A percentile compares a stretch with the other conserved stretches of the same genome.
phyloP scores from a whole-genome alignment of 2,329 filamentous ascomycete genomes.

The Albifimbria verrucaria region DNA sequence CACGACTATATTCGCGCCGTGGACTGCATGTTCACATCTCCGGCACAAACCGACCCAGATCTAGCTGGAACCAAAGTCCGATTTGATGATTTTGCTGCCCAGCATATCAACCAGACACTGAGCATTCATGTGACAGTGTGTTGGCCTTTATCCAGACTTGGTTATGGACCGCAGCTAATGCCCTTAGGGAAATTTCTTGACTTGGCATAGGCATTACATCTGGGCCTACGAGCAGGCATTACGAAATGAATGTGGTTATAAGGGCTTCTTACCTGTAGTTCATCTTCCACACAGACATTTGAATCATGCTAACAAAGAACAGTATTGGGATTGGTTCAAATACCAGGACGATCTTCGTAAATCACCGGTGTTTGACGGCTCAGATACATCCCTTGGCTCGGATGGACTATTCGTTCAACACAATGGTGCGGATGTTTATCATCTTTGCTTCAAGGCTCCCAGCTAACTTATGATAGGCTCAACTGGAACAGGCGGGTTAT shows the following conservation, averaged over 20 bases:
- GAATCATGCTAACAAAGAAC: not conserved
- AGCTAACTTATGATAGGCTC: not conserved
- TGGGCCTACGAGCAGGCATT: conserved; percentile 2
- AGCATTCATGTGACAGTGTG: conserved; percentile 1
- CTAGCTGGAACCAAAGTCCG: not conserved
- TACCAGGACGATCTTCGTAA: not conserved
- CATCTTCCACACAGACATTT: not conserved
- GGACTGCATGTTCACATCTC: not conserved
- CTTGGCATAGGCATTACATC: conserved; percentile 4
- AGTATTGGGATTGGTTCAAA: conserved; percentile 3
- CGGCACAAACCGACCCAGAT: not conserved
- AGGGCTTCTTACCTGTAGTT: not conserved
- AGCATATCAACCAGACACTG: conserved; percentile 2
- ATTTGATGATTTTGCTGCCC: conserved; percentile 1
- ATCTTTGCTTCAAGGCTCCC: not conserved
- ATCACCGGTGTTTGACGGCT: conserved; percentile 2
- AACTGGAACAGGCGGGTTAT: not conserved
- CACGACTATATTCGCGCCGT: conserved; percentile 1
- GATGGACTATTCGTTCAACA: conserved; percentile 1
- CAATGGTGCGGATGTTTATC: not conserved
- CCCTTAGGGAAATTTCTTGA: conserved; percentile 1
- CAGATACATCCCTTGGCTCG: not conserved
- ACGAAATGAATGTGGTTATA: conserved; percentile 1
- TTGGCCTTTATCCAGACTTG: not conserved
- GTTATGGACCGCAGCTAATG: not conserved